Evolutionary conservation across 108 stramenopile species (phyloP).

Genomic region (Cyclotella distinguenda): DNA sequence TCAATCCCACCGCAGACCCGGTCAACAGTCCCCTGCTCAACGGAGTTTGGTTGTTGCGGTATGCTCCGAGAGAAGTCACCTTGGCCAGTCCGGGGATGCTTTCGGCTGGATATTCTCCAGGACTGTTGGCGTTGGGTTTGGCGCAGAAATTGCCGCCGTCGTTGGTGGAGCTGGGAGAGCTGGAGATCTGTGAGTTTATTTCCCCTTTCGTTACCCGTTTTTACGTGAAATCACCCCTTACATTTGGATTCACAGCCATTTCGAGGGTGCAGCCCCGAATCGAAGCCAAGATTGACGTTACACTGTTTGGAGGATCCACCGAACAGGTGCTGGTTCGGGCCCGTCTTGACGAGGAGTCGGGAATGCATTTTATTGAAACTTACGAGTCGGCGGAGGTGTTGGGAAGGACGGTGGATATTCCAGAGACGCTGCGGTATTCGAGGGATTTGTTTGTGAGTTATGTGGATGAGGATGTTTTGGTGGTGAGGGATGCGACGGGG

Average conservation of each 20-base stretch:
- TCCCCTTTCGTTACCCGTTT: background rate
- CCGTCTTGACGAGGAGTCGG: constrained; percentile 53
- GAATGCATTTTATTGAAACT: constrained; percentile 76
- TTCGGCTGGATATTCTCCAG: constrained; percentile 75
- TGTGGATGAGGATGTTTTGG: constrained; percentile 87
- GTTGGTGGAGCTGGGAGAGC: constrained; percentile 67
- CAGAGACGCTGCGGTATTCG: constrained; percentile 69
- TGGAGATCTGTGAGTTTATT: constrained; percentile 54
- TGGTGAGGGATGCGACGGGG: constrained; percentile 81
- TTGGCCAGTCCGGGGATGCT: constrained; percentile 56
- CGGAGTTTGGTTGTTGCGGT: constrained; percentile 79
- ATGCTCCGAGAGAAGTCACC: constrained; percentile 75
- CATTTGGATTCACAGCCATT: constrained; percentile 41
- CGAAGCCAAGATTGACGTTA: constrained; percentile 63
- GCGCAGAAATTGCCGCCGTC: constrained; percentile 62
- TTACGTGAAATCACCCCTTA: background rate
- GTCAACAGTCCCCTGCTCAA: constrained; percentile 67
- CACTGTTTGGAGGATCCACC: constrained; percentile 38
- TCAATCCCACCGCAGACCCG: constrained; percentile 73
- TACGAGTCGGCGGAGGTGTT: constrained; percentile 77
- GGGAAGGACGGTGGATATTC: constrained; percentile 62
- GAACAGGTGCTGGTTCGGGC: constrained; percentile 38
- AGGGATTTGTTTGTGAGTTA: constrained; percentile 85
- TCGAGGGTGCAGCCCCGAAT: constrained; percentile 74
- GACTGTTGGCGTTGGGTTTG: constrained; percentile 65